Percentiles rank a stretch among this genome's conserved stretches.
Evolutionary conservation across 495 filamentous ascomycete genomes (phyloP).

Genomic region (Ramalina peruviana): DNA sequence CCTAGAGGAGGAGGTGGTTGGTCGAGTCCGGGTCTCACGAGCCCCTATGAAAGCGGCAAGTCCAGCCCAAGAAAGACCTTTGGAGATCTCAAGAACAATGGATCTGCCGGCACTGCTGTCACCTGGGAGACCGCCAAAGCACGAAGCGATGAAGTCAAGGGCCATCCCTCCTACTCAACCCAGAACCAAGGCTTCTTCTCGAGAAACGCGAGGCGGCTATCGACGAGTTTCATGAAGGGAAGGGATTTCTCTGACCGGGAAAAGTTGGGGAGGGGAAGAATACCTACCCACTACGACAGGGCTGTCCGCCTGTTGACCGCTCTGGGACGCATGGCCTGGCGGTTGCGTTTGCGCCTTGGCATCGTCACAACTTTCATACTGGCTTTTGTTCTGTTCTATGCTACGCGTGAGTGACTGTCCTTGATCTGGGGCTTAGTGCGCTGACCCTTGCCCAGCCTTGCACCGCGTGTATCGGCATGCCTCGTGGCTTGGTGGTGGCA

Average conservation of each 20-base stretch:
- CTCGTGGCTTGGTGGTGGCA: conserved; percentile 58
- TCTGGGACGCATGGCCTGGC: conserved; percentile 30
- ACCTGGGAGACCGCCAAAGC: conserved; percentile 73
- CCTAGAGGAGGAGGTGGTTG: conserved; percentile 70
- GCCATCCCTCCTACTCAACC: conserved; percentile 71
- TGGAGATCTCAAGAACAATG: conserved; percentile 16
- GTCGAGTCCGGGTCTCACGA: conserved; percentile 69
- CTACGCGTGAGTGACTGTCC: conserved; percentile 42
- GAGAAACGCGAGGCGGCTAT: conserved; percentile 61
- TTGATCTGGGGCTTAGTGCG: neutral
- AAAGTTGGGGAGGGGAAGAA: conserved; percentile 44
- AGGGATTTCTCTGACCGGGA: conserved; percentile 60
- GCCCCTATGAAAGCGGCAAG: conserved; percentile 45
- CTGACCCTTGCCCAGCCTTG: conserved; percentile 21
- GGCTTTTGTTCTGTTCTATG: conserved; percentile 50
- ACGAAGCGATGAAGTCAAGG: conserved; percentile 58
- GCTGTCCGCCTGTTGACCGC: conserved; percentile 20
- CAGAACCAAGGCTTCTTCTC: conserved; percentile 70
- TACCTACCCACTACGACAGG: conserved; percentile 18
- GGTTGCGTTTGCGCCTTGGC: conserved; percentile 45
- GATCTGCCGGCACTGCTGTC: conserved; percentile 33
- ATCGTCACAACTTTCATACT: conserved; percentile 45
- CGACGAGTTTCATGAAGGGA: conserved; percentile 40
- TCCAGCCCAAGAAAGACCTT: conserved; percentile 46
- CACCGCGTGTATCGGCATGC: conserved; percentile 39